Evolutionary conservation across 192 early-diverging fungal species (phyloP).

Genomic region (Gaertneriomyces sp.): DNA sequence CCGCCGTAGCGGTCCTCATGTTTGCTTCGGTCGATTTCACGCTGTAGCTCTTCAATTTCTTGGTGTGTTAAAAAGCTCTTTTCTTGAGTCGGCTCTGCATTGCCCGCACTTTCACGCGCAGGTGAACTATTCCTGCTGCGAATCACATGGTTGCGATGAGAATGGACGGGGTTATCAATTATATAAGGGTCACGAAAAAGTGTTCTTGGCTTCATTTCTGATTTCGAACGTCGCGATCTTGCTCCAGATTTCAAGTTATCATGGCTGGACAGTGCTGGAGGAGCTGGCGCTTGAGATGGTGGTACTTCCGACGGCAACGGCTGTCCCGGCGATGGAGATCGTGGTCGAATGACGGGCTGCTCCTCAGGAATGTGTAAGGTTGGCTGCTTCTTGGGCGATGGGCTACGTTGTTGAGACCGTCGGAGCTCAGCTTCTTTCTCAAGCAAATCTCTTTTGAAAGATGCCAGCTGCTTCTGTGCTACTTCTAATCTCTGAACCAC

Average conservation of each 20-base stretch:
- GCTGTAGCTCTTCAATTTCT: constrained; percentile 10
- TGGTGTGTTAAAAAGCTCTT: constrained; percentile 26
- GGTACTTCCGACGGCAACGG: too few species aligned
- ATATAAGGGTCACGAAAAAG: neutral
- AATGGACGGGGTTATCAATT: neutral
- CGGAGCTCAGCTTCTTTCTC: neutral
- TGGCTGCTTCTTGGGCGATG: neutral
- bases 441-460: neutral
- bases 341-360: too few species aligned
- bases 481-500: constrained; percentile 2
- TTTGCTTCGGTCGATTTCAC: constrained; percentile 7
- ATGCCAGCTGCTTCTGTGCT: constrained; percentile 8
- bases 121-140: constrained; percentile 5
- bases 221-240: too few species aligned
- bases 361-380: neutral
- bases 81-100: neutral
- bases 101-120: neutral
- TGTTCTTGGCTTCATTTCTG: too few species aligned
- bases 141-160: neutral
- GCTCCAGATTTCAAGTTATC: too few species aligned
- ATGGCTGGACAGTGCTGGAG: too few species aligned
- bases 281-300: too few species aligned
- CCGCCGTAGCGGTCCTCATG: too few species aligned
- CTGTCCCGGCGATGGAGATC: too few species aligned
- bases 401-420: neutral